Evolutionary conservation across 148 eudicot genomes (phyloP).

Genomic region (Rhododendron ovatum): DNA sequence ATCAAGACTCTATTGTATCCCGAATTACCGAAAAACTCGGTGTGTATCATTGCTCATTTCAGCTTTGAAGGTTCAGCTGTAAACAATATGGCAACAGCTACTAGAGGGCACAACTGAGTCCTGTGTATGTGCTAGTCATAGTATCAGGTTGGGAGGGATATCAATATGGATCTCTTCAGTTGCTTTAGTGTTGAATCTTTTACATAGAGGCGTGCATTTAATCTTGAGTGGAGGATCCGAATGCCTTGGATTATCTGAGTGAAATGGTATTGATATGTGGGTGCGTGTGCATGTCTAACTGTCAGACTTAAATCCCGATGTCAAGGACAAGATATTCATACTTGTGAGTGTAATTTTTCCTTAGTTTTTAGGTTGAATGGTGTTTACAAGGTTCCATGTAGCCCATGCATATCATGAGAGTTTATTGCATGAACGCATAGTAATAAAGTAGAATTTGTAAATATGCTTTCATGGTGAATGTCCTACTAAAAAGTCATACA

Average conservation of each 20-base stretch:
- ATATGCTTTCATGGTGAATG: neutral
- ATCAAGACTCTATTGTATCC: neutral
- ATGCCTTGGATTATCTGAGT: neutral
- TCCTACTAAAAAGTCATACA: neutral
- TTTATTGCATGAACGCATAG: neutral
- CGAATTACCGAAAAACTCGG: neutral
- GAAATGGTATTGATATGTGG: neutral
- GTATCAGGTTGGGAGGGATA: neutral
- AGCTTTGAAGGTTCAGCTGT: neutral
- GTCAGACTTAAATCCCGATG: neutral
- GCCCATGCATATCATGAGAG: neutral
- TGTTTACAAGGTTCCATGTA: neutral
- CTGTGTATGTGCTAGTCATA: neutral
- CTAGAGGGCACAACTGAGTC: neutral
- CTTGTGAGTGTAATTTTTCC: neutral
- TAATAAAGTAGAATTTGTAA: neutral
- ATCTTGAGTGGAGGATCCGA: neutral
- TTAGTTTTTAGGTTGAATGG: neutral
- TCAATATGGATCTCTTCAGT: neutral
- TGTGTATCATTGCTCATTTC: neutral
- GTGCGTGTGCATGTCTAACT: neutral
- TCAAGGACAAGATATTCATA: neutral
- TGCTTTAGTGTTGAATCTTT: neutral
- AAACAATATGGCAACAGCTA: neutral
- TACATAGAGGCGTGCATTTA: neutral